phyloP scores from a whole-genome alignment of 2,329 filamentous ascomycete species.

The Aspergillus sp. region DNA sequence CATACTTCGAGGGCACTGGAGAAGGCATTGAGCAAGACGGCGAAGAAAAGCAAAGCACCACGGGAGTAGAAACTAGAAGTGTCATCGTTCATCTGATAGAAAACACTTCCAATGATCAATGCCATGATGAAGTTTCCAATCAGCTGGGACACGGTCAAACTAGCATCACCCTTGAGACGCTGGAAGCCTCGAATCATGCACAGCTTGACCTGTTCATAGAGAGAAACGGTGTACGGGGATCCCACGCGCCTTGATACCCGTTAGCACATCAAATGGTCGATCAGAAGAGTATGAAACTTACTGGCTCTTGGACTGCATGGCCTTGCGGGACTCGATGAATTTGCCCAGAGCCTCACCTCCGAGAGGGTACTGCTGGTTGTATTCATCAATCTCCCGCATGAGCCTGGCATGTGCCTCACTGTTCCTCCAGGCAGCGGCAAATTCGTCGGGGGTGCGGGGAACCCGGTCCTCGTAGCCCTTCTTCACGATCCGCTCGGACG shows the following conservation, averaged over 20 bases:
- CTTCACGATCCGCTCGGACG: constrained; percentile 57
- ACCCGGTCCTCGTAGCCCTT: constrained; percentile 62
- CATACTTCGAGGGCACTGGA: constrained; percentile 63
- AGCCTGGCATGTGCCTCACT: constrained; percentile 48
- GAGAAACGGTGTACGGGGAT: constrained; percentile 54
- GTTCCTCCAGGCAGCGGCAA: constrained; percentile 57
- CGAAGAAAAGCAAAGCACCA: constrained; percentile 77
- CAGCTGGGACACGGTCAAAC: constrained; percentile 63
- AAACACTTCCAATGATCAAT: constrained; percentile 73
- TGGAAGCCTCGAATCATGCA: constrained; percentile 77
- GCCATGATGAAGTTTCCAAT: constrained; percentile 68
- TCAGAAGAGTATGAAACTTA: constrained; percentile 10
- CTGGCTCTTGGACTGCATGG: constrained; percentile 45
- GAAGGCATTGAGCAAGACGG: constrained; percentile 79
- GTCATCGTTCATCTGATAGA: constrained; percentile 67
- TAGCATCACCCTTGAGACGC: constrained; percentile 70
- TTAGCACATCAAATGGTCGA: constrained; percentile 3
- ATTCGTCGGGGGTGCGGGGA: constrained; percentile 69
- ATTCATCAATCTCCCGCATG: constrained; percentile 44
- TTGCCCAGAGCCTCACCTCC: constrained; percentile 40
- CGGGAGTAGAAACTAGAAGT: constrained; percentile 72
- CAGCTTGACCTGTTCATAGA: constrained; percentile 64
- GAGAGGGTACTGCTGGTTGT: constrained; percentile 42
- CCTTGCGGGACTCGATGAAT: constrained; percentile 42
- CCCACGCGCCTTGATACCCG: constrained; percentile 51